Conservation (phyloP, 31 red algal species). For the Odonthalia washingtoniensis region DNA sequence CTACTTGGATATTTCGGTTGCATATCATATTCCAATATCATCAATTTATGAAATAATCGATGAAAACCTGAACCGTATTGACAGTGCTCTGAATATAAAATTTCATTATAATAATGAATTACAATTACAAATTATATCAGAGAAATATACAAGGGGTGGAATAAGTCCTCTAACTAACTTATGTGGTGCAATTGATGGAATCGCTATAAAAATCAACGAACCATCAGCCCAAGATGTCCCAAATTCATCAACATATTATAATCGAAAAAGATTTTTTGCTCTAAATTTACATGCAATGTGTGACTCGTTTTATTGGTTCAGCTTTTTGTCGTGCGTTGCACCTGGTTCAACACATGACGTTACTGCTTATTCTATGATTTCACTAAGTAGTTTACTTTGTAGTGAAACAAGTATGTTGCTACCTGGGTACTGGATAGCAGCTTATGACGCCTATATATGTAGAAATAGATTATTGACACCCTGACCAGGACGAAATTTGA, state of each 20-base stretch:
- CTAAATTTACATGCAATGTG: conserved; percentile 51
- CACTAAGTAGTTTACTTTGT: too few species aligned
- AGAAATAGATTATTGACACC: conserved; percentile 18
- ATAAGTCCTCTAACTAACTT: too few species aligned
- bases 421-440: conserved; percentile 33
- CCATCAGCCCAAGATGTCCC: conserved; percentile 14
- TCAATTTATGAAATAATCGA: too few species aligned
- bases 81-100: background rate
- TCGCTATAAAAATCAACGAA: background rate
- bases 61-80: too few species aligned
- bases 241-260: conserved; percentile 55
- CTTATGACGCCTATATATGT: conserved; percentile 47
- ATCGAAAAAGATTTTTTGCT: conserved; percentile 55
- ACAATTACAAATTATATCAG: too few species aligned
- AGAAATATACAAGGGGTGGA: too few species aligned
- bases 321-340: background rate
- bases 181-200: too few species aligned
- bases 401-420: background rate
- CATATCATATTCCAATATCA: too few species aligned
- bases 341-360: too few species aligned
- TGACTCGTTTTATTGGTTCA: conserved; percentile 30
- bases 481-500: conserved; percentile 13
- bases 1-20: too few species aligned
- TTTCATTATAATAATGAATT: background rate
- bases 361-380: too few species aligned